These are phyloP conservation scores for Syzygium jambos DNA, from an alignment of 345 rosid genomes.

Conservation along the genomic window DNA sequence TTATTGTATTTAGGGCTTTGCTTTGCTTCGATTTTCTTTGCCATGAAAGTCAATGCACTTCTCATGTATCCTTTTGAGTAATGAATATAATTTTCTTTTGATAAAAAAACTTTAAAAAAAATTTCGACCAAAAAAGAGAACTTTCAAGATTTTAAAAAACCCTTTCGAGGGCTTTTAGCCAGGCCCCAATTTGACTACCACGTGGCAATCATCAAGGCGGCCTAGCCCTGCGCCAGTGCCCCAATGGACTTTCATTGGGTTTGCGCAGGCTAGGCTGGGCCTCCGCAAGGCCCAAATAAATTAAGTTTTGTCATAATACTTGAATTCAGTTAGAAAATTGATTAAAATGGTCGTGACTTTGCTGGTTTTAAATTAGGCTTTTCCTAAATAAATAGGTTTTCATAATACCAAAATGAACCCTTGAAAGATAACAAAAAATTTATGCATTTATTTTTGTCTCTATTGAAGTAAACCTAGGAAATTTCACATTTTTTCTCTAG, in stretches of 20 bases:
- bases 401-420: not conserved
- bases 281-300: not conserved
- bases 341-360: not conserved
- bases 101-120: too few relatives aligned
- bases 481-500: not conserved
- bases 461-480: not conserved
- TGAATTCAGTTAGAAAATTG: not conserved
- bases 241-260: not conserved
- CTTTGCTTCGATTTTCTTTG: too few relatives aligned
- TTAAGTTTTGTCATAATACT: not conserved
- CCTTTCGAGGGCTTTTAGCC: not conserved
- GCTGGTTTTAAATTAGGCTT: not conserved
- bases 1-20: too few relatives aligned
- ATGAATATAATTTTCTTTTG: too few relatives aligned
- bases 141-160: not conserved
- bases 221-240: not conserved
- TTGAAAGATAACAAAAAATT: not conserved
- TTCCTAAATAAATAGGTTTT: not conserved
- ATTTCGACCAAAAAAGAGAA: too few relatives aligned
- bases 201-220: not conserved
- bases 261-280: not conserved
- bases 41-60: too few relatives aligned
- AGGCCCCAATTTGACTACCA: not conserved
- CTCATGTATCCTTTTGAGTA: too few relatives aligned
- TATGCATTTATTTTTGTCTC: not conserved